Evolutionary conservation across 768 basidiomycete species (phyloP).

Genomic region (Tylopilus plumbeoviolaceoides): DNA sequence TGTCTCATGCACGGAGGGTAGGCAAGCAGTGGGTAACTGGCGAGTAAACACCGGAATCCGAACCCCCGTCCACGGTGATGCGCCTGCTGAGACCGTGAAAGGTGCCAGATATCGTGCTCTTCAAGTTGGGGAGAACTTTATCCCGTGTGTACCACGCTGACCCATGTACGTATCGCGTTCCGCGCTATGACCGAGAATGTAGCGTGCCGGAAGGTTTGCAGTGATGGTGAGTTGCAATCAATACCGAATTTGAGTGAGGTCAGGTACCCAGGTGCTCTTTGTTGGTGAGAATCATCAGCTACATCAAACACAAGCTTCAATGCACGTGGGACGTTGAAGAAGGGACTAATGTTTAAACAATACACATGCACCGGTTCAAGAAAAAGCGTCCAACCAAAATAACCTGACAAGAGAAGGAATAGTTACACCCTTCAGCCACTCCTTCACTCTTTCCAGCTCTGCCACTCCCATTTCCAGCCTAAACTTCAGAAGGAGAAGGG

Average conservation of each 20-base stretch:
- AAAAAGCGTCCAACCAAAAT: not conserved
- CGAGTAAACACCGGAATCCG: not conserved
- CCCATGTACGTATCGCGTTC: not conserved
- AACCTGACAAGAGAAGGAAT: not conserved
- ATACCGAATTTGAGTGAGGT: too few relatives aligned
- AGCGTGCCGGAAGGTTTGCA: not conserved
- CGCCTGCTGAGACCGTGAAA: not conserved
- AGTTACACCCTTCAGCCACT: not conserved
- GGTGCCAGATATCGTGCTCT: not conserved
- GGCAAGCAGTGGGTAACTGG: too few relatives aligned
- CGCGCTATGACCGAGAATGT: not conserved
- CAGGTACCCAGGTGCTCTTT: not conserved
- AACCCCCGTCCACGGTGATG: not conserved
- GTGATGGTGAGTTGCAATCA: too few relatives aligned
- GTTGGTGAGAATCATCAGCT: not conserved
- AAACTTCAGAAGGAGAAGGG: constrained; percentile 24
- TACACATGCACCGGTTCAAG: not conserved
- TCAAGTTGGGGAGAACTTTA: not conserved
- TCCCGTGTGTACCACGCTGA: not conserved
- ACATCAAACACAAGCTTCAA: not conserved
- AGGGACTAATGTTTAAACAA: not conserved
- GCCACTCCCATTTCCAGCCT: not conserved
- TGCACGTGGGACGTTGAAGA: not conserved
- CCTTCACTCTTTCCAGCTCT: not conserved
- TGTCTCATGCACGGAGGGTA: too few relatives aligned